phyloP scores from a whole-genome alignment of 1,284 basidiomycete genomes.

The Ceratobasidium sp. region DNA sequence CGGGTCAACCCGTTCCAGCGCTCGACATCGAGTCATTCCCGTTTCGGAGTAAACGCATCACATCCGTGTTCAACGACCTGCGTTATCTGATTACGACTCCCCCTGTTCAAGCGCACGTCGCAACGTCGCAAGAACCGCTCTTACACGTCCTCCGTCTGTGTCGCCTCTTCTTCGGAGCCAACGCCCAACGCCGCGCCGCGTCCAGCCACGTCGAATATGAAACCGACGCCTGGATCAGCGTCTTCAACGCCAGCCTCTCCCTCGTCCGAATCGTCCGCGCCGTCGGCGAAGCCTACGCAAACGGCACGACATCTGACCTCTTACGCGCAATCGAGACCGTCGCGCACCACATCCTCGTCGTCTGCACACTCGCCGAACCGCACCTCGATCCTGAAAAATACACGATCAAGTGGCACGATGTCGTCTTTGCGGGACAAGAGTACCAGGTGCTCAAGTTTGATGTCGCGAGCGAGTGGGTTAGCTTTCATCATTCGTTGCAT shows the following conservation, averaged over 20 bases:
- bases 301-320: constrained; percentile 71
- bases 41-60: constrained; percentile 94
- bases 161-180: constrained; percentile 90
- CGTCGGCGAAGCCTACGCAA: constrained; percentile 83
- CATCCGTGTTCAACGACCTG: constrained; percentile 89
- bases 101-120: constrained; percentile 82
- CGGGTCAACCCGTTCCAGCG: constrained; percentile 56
- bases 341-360: constrained; percentile 78
- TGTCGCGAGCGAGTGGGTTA: constrained; percentile 84
- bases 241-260: constrained; percentile 92
- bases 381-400: constrained; percentile 77
- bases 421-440: constrained; percentile 71
- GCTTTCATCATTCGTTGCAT: constrained; percentile 95
- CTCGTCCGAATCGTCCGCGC: constrained; percentile 88
- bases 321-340: constrained; percentile 78
- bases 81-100: constrained; percentile 81
- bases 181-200: constrained; percentile 87
- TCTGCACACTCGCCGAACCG: constrained; percentile 74
- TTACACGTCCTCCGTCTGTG: constrained; percentile 73
- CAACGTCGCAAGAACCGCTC: constrained; percentile 72
- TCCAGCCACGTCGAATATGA: constrained; percentile 92
- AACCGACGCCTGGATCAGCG: constrained; percentile 92
- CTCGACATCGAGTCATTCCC: constrained; percentile 86
- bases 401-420: constrained; percentile 70
- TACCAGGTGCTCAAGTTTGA: constrained; percentile 81